Evolutionary conservation across 306 rosid species (phyloP).

Genomic region (Sophora flavescens): DNA sequence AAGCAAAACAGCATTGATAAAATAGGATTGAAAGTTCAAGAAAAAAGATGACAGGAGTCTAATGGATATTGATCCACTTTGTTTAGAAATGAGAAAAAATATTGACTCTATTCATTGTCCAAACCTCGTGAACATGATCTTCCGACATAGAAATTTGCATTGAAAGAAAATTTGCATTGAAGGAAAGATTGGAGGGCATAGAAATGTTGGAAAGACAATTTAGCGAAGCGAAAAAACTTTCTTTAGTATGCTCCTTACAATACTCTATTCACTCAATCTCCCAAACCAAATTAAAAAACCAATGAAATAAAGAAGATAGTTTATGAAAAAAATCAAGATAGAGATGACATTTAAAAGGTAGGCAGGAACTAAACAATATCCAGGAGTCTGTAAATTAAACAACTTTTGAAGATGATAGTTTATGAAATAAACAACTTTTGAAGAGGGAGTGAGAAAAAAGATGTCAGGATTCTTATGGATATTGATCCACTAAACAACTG

Average conservation of each 20-base stretch:
- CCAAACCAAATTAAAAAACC: neutral
- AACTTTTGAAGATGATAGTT: too few species aligned
- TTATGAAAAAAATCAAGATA: neutral
- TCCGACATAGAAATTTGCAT: neutral
- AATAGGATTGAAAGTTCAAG: neutral
- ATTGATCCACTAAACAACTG: neutral
- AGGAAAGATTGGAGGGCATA: neutral
- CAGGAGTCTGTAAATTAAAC: too few species aligned
- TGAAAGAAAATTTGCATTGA: neutral
- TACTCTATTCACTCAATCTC: neutral
- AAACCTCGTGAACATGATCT: neutral
- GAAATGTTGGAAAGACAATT: neutral
- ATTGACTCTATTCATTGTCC: neutral
- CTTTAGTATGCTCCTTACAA: neutral
- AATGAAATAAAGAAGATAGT: neutral
- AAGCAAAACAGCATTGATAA: slow-evolving; percentile 11
- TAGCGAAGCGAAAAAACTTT: neutral
- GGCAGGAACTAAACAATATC: neutral
- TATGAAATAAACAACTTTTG: too few species aligned
- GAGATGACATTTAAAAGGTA: slow-evolving; percentile 16
- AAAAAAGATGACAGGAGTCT: neutral
- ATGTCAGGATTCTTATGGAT: neutral
- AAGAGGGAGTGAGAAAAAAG: neutral
- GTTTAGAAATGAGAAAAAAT: neutral
- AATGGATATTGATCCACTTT: neutral